These are phyloP conservation scores for Trametes versicolor DNA, from an alignment of 1,284 basidiomycete genomes.

Conservation along the genomic window DNA sequence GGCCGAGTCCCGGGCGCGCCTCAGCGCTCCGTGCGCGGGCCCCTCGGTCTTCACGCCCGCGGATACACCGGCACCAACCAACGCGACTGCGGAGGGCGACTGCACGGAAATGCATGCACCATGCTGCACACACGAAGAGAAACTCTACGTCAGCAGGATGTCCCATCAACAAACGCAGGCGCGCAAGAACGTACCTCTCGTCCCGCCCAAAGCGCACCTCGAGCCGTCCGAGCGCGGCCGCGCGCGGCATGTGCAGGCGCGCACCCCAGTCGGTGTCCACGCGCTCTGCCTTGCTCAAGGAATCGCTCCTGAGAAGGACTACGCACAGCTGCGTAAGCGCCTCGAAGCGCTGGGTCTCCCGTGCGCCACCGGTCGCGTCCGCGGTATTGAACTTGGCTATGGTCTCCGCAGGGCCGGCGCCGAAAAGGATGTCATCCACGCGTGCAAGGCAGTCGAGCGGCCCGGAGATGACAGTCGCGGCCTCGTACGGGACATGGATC, in stretches of 20 bases:
- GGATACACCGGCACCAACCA: neutral
- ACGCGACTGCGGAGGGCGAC: too few species aligned
- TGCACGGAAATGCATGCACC: slow-evolving; percentile 8
- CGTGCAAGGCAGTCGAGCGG: slow-evolving; percentile 7
- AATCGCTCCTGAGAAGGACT: neutral
- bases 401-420: neutral
- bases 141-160: neutral
- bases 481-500: slow-evolving; percentile 13
- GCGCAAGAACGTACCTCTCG: slow-evolving; percentile 7
- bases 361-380: neutral
- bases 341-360: neutral
- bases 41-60: neutral
- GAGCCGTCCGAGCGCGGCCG: slow-evolving; percentile 4
- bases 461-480: neutral
- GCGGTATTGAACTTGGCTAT: neutral
- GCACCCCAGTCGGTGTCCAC: slow-evolving; percentile 7
- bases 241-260: slow-evolving; percentile 9
- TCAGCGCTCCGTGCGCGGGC: neutral
- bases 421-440: slow-evolving; percentile 13
- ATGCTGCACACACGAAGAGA: slow-evolving; percentile 1
- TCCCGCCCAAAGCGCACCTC: slow-evolving; percentile 10
- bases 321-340: neutral
- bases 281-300: neutral
- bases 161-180: too few species aligned
- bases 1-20: too few species aligned